Evolutionary conservation across 2,329 filamentous ascomycete genomes (phyloP).

Genomic region (Calonectria leucothoes): DNA sequence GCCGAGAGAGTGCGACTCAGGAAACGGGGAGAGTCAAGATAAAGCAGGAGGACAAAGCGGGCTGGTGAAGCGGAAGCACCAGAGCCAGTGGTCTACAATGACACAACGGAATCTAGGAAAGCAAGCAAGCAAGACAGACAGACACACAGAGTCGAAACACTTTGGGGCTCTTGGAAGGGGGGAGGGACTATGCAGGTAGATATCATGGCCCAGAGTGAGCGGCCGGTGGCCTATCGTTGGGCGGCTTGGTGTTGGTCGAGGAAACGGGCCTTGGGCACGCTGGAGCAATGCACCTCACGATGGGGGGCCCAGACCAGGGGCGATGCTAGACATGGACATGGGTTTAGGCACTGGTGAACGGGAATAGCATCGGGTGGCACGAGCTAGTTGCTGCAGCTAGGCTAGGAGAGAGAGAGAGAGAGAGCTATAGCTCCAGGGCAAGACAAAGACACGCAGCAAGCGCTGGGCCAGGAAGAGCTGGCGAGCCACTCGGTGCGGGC

Average conservation of each 20-base stretch:
- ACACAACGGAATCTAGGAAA: constrained; percentile 30
- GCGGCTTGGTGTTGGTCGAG: constrained; percentile 28
- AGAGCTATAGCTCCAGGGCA: not conserved
- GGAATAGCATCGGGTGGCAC: constrained; percentile 9
- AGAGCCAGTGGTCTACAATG: constrained; percentile 24
- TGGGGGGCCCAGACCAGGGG: constrained; percentile 4
- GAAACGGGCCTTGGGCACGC: constrained; percentile 36
- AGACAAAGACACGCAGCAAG: constrained; percentile 1
- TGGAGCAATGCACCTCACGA: constrained; percentile 13
- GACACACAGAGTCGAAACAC: constrained; percentile 38
- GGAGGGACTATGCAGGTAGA: constrained; percentile 29
- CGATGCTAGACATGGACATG: constrained; percentile 9
- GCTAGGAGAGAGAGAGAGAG: not conserved
- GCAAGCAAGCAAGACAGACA: constrained; percentile 33
- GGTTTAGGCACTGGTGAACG: not conserved
- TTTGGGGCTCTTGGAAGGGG: constrained; percentile 19
- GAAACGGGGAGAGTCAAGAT: constrained; percentile 13
- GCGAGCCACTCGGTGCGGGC: constrained; percentile 10
- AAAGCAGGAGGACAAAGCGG: constrained; percentile 38
- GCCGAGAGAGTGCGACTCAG: constrained; percentile 33
- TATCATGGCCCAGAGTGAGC: constrained; percentile 26
- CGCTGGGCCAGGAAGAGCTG: constrained; percentile 8
- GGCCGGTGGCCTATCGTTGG: constrained; percentile 37
- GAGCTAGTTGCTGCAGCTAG: not conserved
- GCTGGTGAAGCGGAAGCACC: constrained; percentile 35